Evolutionary conservation across 495 filamentous ascomycete genomes (phyloP).

Genomic region (Penicillium argentinense): DNA sequence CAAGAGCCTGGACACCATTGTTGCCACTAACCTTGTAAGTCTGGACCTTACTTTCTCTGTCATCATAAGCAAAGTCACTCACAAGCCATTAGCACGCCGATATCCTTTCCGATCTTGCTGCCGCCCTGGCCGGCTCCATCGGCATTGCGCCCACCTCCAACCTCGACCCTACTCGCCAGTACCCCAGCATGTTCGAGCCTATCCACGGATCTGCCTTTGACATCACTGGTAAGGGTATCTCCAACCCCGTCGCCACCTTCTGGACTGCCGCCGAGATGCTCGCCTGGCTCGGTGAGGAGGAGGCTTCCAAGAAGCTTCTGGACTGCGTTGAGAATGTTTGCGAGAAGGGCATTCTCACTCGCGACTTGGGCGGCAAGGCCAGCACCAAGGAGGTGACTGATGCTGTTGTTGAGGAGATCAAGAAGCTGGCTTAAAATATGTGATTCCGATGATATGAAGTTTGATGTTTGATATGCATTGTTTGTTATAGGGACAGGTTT

Average conservation of each 20-base stretch:
- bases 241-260: conserved; percentile 71
- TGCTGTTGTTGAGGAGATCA: conserved; percentile 60
- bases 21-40: conserved; percentile 54
- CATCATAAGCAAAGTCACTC: not conserved
- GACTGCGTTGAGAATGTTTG: conserved; percentile 60
- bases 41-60: not conserved
- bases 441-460: not conserved
- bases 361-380: conserved; percentile 56
- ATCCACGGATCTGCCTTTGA: conserved; percentile 71
- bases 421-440: conserved; percentile 28
- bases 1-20: conserved; percentile 54
- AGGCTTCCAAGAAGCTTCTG: conserved; percentile 56
- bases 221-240: conserved; percentile 69
- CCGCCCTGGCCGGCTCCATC: conserved; percentile 55
- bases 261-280: conserved; percentile 72
- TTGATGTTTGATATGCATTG: conserved; percentile 1
- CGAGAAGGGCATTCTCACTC: conserved; percentile 57
- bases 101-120: conserved; percentile 59
- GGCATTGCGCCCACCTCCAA: conserved; percentile 63
- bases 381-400: conserved; percentile 60
- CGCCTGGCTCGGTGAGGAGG: conserved; percentile 59
- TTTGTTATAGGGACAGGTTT: not conserved
- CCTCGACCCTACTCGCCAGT: conserved; percentile 59
- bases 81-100: conserved; percentile 45
- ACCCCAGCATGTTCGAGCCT: conserved; percentile 67